Evolutionary conservation across 2,329 filamentous ascomycete species (phyloP).

Genomic region (Microsporum canis): DNA sequence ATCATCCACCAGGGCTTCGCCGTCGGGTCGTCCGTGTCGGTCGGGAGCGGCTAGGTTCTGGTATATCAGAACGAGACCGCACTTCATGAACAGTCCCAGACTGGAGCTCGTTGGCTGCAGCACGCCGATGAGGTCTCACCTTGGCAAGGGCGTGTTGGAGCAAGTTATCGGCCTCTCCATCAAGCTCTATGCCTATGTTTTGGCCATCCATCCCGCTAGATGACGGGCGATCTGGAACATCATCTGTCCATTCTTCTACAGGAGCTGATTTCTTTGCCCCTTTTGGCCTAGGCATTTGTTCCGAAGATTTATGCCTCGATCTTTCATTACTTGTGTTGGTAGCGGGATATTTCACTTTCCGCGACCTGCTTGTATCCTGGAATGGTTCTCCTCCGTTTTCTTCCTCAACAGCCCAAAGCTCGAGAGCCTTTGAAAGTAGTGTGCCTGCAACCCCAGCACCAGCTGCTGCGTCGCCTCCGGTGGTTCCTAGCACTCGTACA

Average conservation of each 20-base stretch:
- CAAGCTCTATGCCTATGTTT: slow-evolving; percentile 32
- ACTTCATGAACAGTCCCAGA: background rate
- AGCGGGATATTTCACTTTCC: slow-evolving; percentile 19
- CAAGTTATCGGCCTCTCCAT: slow-evolving; percentile 34
- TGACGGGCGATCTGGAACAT: slow-evolving; percentile 23
- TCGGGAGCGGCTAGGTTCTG: slow-evolving; percentile 6
- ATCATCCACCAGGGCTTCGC: slow-evolving; percentile 10
- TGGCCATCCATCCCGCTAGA: slow-evolving; percentile 19
- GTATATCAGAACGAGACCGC: background rate
- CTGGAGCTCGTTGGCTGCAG: background rate
- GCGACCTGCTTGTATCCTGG: background rate
- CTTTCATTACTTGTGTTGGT: slow-evolving; percentile 15
- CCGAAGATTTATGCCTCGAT: slow-evolving; percentile 13
- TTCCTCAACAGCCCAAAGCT: slow-evolving; percentile 36
- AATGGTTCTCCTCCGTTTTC: slow-evolving; percentile 13
- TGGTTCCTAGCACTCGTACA: slow-evolving; percentile 36
- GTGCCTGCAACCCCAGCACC: slow-evolving; percentile 38
- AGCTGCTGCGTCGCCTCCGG: slow-evolving; percentile 37
- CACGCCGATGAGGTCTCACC: slow-evolving; percentile 5
- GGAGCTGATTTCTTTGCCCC: slow-evolving; percentile 6
- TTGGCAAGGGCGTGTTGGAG: slow-evolving; percentile 30
- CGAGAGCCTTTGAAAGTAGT: slow-evolving; percentile 34
- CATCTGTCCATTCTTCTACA: slow-evolving; percentile 28
- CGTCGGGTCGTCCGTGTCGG: slow-evolving; percentile 10
- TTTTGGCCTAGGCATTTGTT: slow-evolving; percentile 8